Evolutionary conservation across 2,329 filamentous ascomycete genomes (phyloP).

Genomic region (Stachybotrys echinatus): DNA sequence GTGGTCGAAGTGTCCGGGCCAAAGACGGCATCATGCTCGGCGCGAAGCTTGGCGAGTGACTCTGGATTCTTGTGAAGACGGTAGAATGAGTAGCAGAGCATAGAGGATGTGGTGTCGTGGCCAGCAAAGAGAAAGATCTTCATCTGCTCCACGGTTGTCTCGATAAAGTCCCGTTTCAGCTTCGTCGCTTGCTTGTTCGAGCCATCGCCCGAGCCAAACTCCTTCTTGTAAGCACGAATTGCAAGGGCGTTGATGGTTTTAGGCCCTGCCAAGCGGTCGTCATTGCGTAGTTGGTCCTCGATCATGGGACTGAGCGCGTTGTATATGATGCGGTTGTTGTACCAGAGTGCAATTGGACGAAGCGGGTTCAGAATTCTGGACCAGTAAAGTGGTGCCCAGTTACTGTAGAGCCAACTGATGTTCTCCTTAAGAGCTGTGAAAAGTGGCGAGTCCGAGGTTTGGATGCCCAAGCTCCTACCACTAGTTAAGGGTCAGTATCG

Average conservation of each 20-base stretch:
- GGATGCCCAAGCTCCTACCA: background rate
- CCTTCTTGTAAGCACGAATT: background rate
- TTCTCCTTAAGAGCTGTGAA: no score
- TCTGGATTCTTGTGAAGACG: background rate
- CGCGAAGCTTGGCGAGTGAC: background rate
- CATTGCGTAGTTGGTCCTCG: background rate
- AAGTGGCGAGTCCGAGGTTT: no score
- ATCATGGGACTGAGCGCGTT: background rate
- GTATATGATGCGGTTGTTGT: no score
- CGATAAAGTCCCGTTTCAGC: background rate
- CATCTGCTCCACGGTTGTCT: background rate
- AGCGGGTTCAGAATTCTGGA: no score
- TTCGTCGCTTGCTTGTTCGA: background rate
- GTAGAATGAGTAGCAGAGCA: background rate
- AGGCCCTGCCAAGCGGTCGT: background rate
- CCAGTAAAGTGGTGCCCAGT: no score
- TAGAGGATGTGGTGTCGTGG: background rate
- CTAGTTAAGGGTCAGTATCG: no score
- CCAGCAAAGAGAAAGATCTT: background rate
- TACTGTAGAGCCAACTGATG: background rate
- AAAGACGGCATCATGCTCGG: background rate
- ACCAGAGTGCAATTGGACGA: background rate
- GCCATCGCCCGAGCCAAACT: no score
- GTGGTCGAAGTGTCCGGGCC: background rate
- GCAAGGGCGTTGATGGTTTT: background rate